Conservation (phyloP, 2,329 filamentous ascomycete genomes). For the Dactylonectria macrodidyma region DNA sequence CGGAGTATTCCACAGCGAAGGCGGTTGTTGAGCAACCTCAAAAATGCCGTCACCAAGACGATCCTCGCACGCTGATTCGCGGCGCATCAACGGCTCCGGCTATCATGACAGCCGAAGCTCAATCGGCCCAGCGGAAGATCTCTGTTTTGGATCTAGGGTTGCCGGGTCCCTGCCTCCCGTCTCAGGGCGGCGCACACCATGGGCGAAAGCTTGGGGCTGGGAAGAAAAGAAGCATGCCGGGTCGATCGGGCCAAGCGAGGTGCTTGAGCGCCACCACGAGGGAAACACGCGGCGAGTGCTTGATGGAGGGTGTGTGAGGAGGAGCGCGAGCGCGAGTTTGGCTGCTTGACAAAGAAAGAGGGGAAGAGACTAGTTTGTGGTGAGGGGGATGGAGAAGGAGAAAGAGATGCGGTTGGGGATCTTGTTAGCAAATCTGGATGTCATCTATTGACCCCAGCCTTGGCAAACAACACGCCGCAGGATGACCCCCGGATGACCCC, state of each 20-base stretch:
- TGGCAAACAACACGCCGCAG: slow-evolving; percentile 7
- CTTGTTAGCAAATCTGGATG: slow-evolving; percentile 25
- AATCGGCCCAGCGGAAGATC: slow-evolving; percentile 44
- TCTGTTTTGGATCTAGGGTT: slow-evolving; percentile 43
- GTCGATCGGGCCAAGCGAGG: slow-evolving; percentile 27
- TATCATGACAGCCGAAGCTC: slow-evolving; percentile 46
- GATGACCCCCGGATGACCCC: slow-evolving; percentile 1
- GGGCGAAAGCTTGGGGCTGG: slow-evolving; percentile 10
- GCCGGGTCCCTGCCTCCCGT: slow-evolving; percentile 16
- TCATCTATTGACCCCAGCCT: slow-evolving; percentile 28
- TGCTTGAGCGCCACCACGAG: slow-evolving; percentile 47
- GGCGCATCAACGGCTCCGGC: slow-evolving; percentile 45
- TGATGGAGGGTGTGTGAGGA: slow-evolving; percentile 34
- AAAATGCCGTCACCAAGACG: not conserved
- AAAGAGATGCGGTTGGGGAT: slow-evolving; percentile 29
- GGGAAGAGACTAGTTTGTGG: slow-evolving; percentile 27
- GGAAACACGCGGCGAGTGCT: slow-evolving; percentile 39
- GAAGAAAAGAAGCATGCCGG: not conserved
- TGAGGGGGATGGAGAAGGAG: slow-evolving; percentile 13
- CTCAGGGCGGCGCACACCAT: not conserved
- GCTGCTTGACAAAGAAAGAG: slow-evolving; percentile 2
- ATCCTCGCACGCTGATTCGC: slow-evolving; percentile 12
- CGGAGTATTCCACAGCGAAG: not conserved
- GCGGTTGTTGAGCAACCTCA: not conserved
- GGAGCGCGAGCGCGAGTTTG: slow-evolving; percentile 13